A percentile compares a stretch with the other conserved stretches of the same genome.
phyloP scores from a whole-genome alignment of 192 early-diverging fungal species.

The Gaertneriomyces sp. region DNA sequence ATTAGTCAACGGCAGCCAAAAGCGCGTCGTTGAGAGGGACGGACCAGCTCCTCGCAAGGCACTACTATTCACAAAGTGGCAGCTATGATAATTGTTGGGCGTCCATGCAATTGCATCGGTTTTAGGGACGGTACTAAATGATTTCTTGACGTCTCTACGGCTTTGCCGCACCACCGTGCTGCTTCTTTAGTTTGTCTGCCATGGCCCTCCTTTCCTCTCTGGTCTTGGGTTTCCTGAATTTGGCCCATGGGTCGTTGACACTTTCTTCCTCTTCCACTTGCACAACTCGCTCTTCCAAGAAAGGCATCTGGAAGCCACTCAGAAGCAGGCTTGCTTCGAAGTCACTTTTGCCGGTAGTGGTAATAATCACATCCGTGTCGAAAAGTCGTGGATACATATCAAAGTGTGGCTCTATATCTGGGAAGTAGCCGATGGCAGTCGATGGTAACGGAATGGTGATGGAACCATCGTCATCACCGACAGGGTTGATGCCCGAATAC shows the following conservation, averaged over 20 bases:
- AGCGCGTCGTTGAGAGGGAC: too few relatives aligned
- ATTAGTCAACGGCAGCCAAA: too few relatives aligned
- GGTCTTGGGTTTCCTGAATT: conserved; percentile 48
- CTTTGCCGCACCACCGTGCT: background rate
- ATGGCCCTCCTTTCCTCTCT: conserved; percentile 33
- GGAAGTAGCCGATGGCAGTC: conserved; percentile 84
- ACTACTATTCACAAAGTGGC: too few relatives aligned
- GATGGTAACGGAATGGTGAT: conserved; percentile 81
- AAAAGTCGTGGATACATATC: conserved; percentile 89
- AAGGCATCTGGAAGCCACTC: conserved; percentile 86
- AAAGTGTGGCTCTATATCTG: conserved; percentile 94
- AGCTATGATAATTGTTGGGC: too few relatives aligned
- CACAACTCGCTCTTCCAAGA: conserved; percentile 46
- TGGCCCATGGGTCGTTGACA: conserved; percentile 50
- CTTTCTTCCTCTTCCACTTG: conserved; percentile 28
- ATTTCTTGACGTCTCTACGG: too few relatives aligned
- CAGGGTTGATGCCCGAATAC: conserved; percentile 71
- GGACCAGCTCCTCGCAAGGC: too few relatives aligned
- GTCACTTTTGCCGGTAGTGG: conserved; percentile 77
- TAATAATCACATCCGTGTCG: conserved; percentile 80
- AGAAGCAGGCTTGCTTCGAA: conserved; percentile 75
- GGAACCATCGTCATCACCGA: conserved; percentile 72
- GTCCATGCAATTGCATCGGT: too few relatives aligned
- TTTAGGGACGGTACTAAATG: too few relatives aligned
- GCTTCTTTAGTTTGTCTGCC: conserved; percentile 16